Evolutionary conservation across 129 eudicot genomes (phyloP).

Genomic region (Arctium lappa): DNA sequence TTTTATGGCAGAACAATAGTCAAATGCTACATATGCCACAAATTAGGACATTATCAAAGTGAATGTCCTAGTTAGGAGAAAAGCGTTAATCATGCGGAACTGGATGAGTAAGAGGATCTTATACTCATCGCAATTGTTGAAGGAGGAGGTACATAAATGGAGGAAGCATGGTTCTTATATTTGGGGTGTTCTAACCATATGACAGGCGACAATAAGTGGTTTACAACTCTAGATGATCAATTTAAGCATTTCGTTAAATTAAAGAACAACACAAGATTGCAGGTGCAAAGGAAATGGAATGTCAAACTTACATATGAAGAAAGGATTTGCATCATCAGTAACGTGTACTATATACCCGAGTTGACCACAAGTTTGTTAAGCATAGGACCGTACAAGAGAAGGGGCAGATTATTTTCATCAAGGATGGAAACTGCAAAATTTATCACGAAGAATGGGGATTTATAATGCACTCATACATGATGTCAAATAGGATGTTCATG

Average conservation of each 20-base stretch:
- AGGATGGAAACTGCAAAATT: no score
- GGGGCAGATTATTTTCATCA: neutral
- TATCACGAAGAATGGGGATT: neutral
- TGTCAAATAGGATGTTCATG: neutral
- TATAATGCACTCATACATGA: neutral
- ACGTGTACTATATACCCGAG: neutral
- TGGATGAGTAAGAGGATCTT: neutral
- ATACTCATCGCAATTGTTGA: neutral
- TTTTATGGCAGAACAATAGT: neutral
- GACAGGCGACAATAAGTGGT: neutral
- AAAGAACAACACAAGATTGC: neutral
- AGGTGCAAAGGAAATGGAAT: neutral
- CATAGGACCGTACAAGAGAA: neutral
- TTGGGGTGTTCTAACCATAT: neutral
- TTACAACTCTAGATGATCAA: neutral
- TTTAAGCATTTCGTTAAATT: neutral
- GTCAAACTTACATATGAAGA: neutral
- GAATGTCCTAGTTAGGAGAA: neutral
- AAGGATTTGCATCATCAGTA: no score
- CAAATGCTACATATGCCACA: constrained; percentile 4
- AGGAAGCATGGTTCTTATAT: neutral
- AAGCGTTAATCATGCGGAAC: neutral
- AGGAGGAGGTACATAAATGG: neutral
- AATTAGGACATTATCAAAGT: neutral
- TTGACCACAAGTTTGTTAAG: neutral